Evolutionary conservation across 225 moss, liverwort and hornwort genomes (phyloP), one percentile per base, ranked within the genome.

Genomic region (Thuidium tamariscinum): DNA sequence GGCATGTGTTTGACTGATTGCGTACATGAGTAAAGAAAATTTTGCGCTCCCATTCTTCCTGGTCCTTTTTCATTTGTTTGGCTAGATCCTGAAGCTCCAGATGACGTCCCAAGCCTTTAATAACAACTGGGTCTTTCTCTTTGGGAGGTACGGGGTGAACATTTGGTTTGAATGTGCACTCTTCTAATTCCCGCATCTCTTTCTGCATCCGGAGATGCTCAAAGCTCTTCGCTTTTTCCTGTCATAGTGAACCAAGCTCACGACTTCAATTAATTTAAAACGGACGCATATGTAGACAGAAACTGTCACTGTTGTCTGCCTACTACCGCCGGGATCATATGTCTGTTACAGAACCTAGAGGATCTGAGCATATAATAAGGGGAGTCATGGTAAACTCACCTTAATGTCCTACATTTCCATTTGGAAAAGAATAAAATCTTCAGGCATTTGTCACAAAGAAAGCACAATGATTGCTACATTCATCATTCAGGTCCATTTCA

Each of bases 1-100:
- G 76, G 55, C 52, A 59, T 55, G 20, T 54, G 19, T 62, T 32
- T 16, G 23, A 48, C 18, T 83, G 55, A 41, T 65, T 56, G 77
- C 85, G 34, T 91, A 97, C 95, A 91, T 95, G 96, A 83, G 95
- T 93, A 61, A 93, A 93, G 91, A 95, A 95, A 39, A 95, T 91
- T 81, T 95, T 97, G 55, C 94, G 90, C 90, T 95, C 96, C 95
- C 94, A 95, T 81, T 97, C 96, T 90, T 97, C 95, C 70, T 95
- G 95, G 48, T 97, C 96, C 82, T 89, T 94, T 63, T 89, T 97
- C 96, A 97, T 97, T 89, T 97, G 95, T 69, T 95, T 97, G 67
- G 96, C 96, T 62, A 94, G 81, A 91, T 95, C 94, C 61, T 97
- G 96, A 51, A 97, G 95, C 91, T 97, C 95, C 86, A 97, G 85